Evolutionary conservation across 441 rosid species (phyloP).

Genomic region (Corymbia calophylla): DNA sequence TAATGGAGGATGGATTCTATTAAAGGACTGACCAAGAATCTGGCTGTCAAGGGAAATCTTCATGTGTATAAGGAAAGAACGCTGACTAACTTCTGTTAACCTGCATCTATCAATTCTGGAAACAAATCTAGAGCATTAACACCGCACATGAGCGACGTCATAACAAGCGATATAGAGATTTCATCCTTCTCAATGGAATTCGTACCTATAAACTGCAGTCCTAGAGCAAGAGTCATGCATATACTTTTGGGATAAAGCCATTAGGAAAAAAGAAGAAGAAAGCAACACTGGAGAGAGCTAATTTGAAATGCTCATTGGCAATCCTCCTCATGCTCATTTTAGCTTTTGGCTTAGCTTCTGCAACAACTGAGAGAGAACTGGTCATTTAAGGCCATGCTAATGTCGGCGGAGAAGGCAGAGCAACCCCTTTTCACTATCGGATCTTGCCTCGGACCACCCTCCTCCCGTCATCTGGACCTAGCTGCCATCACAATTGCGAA

Average conservation of each 20-base stretch:
- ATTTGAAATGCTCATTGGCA: neutral
- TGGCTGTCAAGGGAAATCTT: neutral
- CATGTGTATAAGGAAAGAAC: neutral
- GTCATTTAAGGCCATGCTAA: neutral
- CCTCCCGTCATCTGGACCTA: neutral
- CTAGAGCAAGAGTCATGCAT: neutral
- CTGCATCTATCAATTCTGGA: neutral
- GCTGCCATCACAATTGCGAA: neutral
- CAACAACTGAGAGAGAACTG: neutral
- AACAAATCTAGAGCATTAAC: neutral
- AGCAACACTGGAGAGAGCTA: neutral
- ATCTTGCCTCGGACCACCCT: too few species aligned
- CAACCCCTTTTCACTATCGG: neutral
- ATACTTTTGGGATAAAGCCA: neutral
- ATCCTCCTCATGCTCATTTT: neutral
- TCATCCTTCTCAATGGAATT: neutral
- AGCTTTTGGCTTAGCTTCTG: neutral
- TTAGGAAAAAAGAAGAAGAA: neutral
- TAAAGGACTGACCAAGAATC: neutral
- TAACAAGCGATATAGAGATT: neutral
- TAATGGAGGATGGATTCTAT: neutral
- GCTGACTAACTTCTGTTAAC: neutral
- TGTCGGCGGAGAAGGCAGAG: neutral
- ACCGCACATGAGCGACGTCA: neutral
- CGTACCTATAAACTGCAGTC: neutral